phyloP scores from a whole-genome alignment of 352 stramenopile species.

The Blastocystis sp. region DNA sequence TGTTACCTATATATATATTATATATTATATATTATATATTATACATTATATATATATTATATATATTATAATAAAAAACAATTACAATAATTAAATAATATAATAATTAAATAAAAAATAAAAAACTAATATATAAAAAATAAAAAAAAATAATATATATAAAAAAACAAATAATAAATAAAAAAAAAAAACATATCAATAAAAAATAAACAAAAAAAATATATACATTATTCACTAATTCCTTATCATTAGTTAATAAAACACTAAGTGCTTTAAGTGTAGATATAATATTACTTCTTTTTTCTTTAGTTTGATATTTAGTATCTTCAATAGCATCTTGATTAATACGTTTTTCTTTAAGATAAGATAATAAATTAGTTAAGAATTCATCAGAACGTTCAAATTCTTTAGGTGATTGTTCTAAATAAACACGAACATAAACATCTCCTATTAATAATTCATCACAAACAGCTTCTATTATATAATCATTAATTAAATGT shows the following conservation, averaged over 20 bases:
- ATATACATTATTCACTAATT: too few species aligned
- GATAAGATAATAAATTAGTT: slow-evolving; percentile 30
- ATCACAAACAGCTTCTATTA: slow-evolving; percentile 43
- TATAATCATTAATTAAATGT: slow-evolving; percentile 32
- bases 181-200: too few species aligned
- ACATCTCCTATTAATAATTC: slow-evolving; percentile 51
- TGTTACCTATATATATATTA: slow-evolving; percentile 21
- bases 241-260: slow-evolving; percentile 32
- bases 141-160: too few species aligned
- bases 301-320: slow-evolving; percentile 27
- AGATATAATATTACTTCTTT: slow-evolving; percentile 28
- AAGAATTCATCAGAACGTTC: slow-evolving; percentile 37
- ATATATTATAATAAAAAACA: too few species aligned
- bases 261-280: slow-evolving; percentile 16
- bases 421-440: slow-evolving; percentile 43
- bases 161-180: too few species aligned
- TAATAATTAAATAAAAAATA: too few species aligned
- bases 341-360: slow-evolving; percentile 27
- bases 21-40: too few species aligned
- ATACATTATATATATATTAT: too few species aligned
- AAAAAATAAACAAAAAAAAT: too few species aligned
- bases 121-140: too few species aligned
- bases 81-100: too few species aligned
- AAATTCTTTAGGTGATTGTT: slow-evolving; percentile 36
- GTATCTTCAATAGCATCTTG: slow-evolving; percentile 23